A percentile compares a stretch with the other conserved stretches of the same genome.
These are phyloP conservation scores for Bolboschoenoplectus hybrid DNA, from an alignment of 202 grass and related monocot genomes.

Conservation along the genomic window DNA sequence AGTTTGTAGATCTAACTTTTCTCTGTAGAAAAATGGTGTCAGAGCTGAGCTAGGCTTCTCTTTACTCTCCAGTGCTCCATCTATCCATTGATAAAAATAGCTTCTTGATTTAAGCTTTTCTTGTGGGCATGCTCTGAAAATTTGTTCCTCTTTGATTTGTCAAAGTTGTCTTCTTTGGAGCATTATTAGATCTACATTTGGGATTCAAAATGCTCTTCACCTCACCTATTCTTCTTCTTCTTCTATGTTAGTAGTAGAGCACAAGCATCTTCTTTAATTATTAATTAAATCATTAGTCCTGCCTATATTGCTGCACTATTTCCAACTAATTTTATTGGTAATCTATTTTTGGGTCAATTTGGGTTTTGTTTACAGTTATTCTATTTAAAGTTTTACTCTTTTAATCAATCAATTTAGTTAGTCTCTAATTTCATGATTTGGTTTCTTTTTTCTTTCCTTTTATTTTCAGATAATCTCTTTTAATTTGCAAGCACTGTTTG, in stretches of 20 bases:
- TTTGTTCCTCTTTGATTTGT: not conserved
- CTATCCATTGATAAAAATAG: not conserved
- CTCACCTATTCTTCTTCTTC: not conserved
- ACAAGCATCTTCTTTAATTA: slow-evolving; percentile 16
- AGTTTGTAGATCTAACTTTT: slow-evolving; percentile 37
- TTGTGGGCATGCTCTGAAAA: not conserved
- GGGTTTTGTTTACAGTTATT: not conserved
- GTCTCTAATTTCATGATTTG: slow-evolving; percentile 24
- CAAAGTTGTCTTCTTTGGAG: not conserved
- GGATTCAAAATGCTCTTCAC: slow-evolving; percentile 10
- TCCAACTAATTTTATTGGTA: not conserved
- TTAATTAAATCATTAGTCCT: not conserved
- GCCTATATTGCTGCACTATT: not conserved
- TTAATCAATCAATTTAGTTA: not conserved
- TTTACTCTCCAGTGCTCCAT: not conserved
- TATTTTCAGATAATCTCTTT: slow-evolving; percentile 18
- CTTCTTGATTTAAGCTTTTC: slow-evolving; percentile 13
- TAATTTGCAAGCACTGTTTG: slow-evolving; percentile 6
- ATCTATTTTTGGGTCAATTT: not conserved
- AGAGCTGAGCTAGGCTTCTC: not conserved
- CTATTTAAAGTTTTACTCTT: not conserved
- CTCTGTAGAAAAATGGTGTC: slow-evolving; percentile 29
- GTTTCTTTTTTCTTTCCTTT: not conserved
- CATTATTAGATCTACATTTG: slow-evolving; percentile 28
- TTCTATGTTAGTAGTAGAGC: slow-evolving; percentile 33